A percentile compares a stretch with the other conserved stretches of the same genome.
Evolutionary conservation across 768 basidiomycete species (phyloP).

Genomic region (Podaxis sp.): DNA sequence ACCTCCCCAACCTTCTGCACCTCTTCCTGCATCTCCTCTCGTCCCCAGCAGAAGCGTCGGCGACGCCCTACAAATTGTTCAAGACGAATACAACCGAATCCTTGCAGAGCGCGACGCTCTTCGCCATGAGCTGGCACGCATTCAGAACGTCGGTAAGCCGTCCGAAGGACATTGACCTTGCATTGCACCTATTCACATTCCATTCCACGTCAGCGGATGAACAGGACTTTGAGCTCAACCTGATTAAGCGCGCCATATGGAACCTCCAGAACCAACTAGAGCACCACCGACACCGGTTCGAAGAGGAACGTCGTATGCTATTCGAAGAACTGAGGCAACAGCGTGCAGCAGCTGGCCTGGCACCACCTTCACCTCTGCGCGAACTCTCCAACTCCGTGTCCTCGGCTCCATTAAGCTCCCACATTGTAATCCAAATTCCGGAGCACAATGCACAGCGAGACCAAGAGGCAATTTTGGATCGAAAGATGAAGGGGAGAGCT

Average conservation of each 20-base stretch:
- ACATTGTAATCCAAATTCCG: background rate
- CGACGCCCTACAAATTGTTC: constrained; percentile 1
- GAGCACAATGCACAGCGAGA: background rate
- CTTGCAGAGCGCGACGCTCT: constrained; percentile 1
- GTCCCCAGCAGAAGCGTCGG: background rate
- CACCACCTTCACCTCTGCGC: constrained; percentile 1
- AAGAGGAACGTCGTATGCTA: constrained; percentile 6
- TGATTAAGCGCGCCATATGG: constrained; percentile 1
- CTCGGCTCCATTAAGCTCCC: background rate
- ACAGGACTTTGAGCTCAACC: background rate
- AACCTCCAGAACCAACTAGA: constrained; percentile 4
- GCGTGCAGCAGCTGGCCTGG: background rate
- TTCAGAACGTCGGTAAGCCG: background rate
- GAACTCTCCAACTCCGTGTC: background rate
- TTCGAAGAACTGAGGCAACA: constrained; percentile 4
- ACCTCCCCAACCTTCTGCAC: background rate
- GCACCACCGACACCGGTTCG: background rate
- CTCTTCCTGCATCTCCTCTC: background rate
- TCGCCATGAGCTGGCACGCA: background rate
- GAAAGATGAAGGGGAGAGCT: constrained; percentile 23
- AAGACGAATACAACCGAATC: constrained; percentile 3
- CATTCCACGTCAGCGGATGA: background rate
- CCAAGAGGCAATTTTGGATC: constrained; percentile 15
- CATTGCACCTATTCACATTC: background rate
- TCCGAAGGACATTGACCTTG: background rate